Evolutionary conservation across 306 rosid species (phyloP).

Genomic region (Trichosanthes truncata): DNA sequence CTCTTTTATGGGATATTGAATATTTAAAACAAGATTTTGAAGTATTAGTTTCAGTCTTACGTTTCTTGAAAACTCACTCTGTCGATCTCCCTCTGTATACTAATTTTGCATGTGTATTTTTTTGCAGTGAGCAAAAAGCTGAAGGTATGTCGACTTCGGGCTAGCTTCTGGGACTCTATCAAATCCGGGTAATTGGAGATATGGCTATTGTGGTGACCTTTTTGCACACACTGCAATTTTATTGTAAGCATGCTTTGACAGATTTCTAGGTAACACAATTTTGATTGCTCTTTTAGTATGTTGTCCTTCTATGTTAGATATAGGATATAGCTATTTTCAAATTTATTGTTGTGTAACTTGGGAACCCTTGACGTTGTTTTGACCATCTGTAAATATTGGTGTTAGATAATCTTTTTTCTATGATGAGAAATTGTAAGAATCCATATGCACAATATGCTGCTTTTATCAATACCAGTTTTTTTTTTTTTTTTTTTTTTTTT

Average conservation of each 20-base stretch:
- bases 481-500: background rate
- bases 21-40: background rate
- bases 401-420: background rate
- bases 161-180: constrained; percentile 89
- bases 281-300: background rate
- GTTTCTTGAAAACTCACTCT: background rate
- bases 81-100: background rate
- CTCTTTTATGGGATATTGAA: background rate
- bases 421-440: background rate
- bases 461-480: background rate
- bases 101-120: background rate
- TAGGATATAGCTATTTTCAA: background rate
- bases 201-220: background rate
- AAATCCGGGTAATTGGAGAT: constrained; percentile 67
- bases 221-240: constrained; percentile 9
- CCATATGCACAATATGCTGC: background rate
- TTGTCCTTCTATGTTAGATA: background rate
- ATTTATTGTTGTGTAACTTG: background rate
- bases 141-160: constrained; percentile 43
- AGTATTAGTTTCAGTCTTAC: background rate
- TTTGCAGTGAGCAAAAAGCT: constrained; percentile 46
- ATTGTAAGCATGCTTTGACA: background rate
- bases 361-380: background rate
- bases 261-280: background rate
- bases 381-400: background rate